Base-by-base conservation (phyloP, 495 filamentous ascomycete genomes). In the Echria macrotheca region DNA sequence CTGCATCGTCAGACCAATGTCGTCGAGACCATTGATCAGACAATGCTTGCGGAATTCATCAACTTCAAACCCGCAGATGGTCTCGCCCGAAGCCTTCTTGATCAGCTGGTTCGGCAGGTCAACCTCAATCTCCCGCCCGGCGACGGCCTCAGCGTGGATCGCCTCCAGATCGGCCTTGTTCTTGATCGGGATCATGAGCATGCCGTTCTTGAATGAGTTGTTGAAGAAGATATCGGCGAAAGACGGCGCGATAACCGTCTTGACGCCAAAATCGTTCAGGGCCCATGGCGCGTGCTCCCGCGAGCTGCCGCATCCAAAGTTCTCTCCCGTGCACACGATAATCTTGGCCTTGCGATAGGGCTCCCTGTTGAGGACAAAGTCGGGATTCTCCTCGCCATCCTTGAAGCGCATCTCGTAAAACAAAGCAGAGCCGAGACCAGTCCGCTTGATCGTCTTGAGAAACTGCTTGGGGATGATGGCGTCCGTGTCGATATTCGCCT, bases 131-230 rank as follows among this genome's bases (percentile, higher is more conserved):
- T 96, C 91, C 53, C 76, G 79, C 37, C 91, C 91, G 21, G 86
- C 86, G 38, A 75, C 76, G 24, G 91, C 90, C 69, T 95, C 89
- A 19, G 77, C 82, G 32, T 86, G 84, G 52, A 98, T 83, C 55
- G 70, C 73, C 7, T 82, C 74, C 3, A 97, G 74, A 12, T 74
- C 79, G 7, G 57, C 76, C 38, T 81, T 63, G 65, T 91, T 79
- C 26, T 75, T 71, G 65, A 98, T 86, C 29, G 76, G 69, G 54
- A 96, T 78, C 21, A 91, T 91, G 29, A 98, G 78, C 93, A 98
- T 98, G 69, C 91, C 93, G 72, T 98, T 98, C 78, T 98, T 98
- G 80, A 96, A 96, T 14, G 88, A 94, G 73, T 98, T 98, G 79
- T 96, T 98, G 81, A 90, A 95, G 80, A 96, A 96, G 69, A 98